Evolutionary conservation across 495 filamentous ascomycete genomes (phyloP).

Genomic region (Clohesyomyces aquaticus): DNA sequence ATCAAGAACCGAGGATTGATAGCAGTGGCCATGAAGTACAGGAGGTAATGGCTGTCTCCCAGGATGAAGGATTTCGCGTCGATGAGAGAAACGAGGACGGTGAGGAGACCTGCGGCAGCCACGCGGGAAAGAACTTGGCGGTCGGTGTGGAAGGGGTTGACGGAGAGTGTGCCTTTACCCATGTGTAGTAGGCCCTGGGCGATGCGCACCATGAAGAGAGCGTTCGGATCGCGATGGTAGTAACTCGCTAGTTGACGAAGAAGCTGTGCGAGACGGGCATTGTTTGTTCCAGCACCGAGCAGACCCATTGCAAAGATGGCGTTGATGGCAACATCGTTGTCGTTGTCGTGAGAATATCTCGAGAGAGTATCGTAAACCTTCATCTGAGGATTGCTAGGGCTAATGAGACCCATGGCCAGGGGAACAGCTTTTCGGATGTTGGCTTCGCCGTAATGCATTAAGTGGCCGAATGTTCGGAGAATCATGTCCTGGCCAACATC

Average conservation of each 20-base stretch:
- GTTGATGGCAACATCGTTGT: slow-evolving; percentile 97
- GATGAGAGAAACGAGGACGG: slow-evolving; percentile 87
- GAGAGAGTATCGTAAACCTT: slow-evolving; percentile 99
- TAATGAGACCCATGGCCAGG: slow-evolving; percentile 95
- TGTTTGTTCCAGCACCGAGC: slow-evolving; percentile 95
- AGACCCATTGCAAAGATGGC: slow-evolving; percentile 99
- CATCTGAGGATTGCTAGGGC: slow-evolving; percentile 98
- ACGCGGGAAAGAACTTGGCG: slow-evolving; percentile 93
- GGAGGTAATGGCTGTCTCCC: slow-evolving; percentile 84
- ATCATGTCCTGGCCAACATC: slow-evolving; percentile 99
- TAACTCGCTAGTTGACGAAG: slow-evolving; percentile 94
- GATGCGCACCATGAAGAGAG: slow-evolving; percentile 98
- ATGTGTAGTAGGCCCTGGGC: slow-evolving; percentile 97
- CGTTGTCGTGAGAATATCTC: slow-evolving; percentile 98
- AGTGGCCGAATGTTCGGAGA: slow-evolving; percentile 91
- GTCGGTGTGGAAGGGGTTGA: slow-evolving; percentile 98
- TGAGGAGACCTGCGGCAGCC: slow-evolving; percentile 83
- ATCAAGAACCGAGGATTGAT: slow-evolving; percentile 97
- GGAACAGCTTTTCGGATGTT: slow-evolving; percentile 97
- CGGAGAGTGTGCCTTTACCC: slow-evolving; percentile 95
- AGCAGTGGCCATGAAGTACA: slow-evolving; percentile 96
- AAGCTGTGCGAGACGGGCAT: slow-evolving; percentile 92
- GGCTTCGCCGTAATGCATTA: slow-evolving; percentile 98
- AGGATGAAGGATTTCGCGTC: slow-evolving; percentile 96
- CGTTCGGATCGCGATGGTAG: slow-evolving; percentile 94